phyloP scores from a whole-genome alignment of 805 yeast genomes.

The Lipomyces spencermartinsiae region DNA sequence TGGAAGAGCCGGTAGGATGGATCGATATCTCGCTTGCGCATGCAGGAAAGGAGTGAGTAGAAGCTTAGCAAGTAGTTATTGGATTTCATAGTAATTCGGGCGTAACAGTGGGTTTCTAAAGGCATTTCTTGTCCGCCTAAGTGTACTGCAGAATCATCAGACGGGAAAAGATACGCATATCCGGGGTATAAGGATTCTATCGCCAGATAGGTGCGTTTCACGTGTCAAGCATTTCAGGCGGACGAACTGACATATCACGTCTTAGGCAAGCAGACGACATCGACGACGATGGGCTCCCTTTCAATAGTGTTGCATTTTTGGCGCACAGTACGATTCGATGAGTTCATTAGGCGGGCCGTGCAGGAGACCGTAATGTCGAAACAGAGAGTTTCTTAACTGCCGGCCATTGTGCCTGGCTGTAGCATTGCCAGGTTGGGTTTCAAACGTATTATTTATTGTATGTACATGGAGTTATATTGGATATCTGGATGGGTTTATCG shows the following conservation, averaged over 20 bases:
- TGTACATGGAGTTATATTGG: neutral
- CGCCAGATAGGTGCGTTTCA: conserved; percentile 48
- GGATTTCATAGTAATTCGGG: neutral
- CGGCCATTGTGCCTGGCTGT: neutral
- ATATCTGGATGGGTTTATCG: neutral
- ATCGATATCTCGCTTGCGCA: conserved; percentile 65
- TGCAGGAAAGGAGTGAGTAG: conserved; percentile 53
- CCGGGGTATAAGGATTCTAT: conserved; percentile 70
- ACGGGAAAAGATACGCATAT: conserved; percentile 96
- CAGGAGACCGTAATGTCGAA: neutral
- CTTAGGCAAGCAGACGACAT: conserved; percentile 5
- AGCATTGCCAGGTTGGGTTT: conserved; percentile 2
- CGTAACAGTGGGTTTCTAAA: conserved; percentile 57
- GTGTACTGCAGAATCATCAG: conserved; percentile 81
- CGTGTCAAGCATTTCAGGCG: conserved; percentile 35
- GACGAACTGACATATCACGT: neutral
- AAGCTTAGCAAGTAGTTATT: neutral
- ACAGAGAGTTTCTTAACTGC: too few species aligned
- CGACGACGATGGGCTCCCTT: conserved; percentile 41
- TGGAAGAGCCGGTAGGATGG: conserved; percentile 81
- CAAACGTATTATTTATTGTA: neutral
- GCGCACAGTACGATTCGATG: conserved; percentile 42
- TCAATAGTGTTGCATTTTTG: conserved; percentile 42
- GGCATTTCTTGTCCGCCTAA: conserved; percentile 67
- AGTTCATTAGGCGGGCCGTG: neutral